phyloP scores from a whole-genome alignment of 2,329 filamentous ascomycete species.

The Cercospora berteroae region DNA sequence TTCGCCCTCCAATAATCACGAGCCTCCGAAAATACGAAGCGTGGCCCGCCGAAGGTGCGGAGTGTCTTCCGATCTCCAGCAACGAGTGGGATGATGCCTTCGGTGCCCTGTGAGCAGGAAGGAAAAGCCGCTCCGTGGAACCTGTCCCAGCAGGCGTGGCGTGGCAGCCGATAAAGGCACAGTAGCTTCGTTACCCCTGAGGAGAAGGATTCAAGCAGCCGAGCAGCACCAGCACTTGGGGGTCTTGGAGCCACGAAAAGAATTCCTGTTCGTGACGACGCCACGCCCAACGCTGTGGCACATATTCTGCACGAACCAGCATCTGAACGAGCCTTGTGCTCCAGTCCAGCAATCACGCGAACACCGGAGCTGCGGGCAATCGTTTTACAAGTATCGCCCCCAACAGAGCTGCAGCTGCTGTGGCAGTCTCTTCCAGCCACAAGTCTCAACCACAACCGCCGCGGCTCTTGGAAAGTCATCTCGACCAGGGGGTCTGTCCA shows the following conservation, averaged over 20 bases:
- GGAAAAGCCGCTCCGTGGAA: not conserved
- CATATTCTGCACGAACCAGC: not conserved
- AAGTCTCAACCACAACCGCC: constrained; percentile 1
- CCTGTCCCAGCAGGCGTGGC: not conserved
- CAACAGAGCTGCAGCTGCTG: not conserved
- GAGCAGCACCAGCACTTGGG: not conserved
- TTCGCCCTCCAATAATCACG: not conserved
- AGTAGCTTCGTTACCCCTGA: not conserved
- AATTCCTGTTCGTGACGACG: not conserved
- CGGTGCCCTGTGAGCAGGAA: not conserved
- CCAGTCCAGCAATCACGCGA: not conserved
- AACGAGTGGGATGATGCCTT: not conserved
- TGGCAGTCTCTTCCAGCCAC: not conserved
- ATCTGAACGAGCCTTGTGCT: constrained; percentile 2
- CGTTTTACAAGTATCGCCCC: not conserved
- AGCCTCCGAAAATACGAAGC: not conserved
- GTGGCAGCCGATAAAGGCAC: not conserved
- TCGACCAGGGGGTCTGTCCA: not conserved
- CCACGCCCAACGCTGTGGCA: not conserved
- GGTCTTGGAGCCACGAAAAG: not conserved
- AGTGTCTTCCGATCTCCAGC: not conserved
- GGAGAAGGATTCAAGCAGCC: not conserved
- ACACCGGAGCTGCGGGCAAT: not conserved
- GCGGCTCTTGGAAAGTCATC: not conserved
- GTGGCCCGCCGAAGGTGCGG: not conserved